Conservation (phyloP, 2,329 filamentous ascomycete species). For the Pyrenophora graminea region DNA sequence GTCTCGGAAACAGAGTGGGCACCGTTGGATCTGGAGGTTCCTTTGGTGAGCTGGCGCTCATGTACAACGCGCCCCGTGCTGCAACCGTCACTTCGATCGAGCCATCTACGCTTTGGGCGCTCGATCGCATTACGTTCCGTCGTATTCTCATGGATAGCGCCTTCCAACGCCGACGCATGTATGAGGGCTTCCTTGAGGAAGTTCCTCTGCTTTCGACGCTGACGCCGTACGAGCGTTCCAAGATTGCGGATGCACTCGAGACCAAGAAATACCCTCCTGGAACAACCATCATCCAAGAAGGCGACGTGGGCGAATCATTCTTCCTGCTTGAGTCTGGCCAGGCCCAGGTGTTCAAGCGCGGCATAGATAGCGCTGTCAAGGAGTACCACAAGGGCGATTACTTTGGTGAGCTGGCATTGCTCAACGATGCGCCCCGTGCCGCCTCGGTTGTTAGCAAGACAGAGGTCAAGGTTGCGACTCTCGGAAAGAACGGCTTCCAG, state of each 20-base stretch:
- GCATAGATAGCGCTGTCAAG: constrained; percentile 70
- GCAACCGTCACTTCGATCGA: constrained; percentile 89
- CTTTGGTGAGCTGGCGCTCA: constrained; percentile 94
- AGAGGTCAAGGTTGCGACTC: constrained; percentile 88
- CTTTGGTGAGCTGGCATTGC: constrained; percentile 91
- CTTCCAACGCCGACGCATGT: constrained; percentile 93
- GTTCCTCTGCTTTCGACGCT: constrained; percentile 83
- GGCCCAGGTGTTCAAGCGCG: constrained; percentile 84
- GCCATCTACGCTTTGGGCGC: constrained; percentile 83
- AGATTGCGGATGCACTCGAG: constrained; percentile 95
- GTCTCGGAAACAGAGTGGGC: constrained; percentile 80
- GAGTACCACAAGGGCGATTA: constrained; percentile 90
- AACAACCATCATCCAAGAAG: constrained; percentile 85
- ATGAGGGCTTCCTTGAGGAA: constrained; percentile 94
- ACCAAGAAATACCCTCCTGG: constrained; percentile 82
- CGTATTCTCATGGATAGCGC: constrained; percentile 98
- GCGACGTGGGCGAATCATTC: constrained; percentile 88
- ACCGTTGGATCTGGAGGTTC: constrained; percentile 85
- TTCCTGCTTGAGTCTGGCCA: constrained; percentile 87
- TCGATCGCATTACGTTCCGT: constrained; percentile 95
- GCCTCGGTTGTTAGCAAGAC: constrained; percentile 83
- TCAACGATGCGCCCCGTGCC: constrained; percentile 91
- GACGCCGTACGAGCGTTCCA: constrained; percentile 90
- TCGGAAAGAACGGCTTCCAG: constrained; percentile 95
- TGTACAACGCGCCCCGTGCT: constrained; percentile 97